These are phyloP conservation scores for Scedosporium minutisporum DNA, from an alignment of 2,329 filamentous ascomycete species.

Conservation along the genomic window DNA sequence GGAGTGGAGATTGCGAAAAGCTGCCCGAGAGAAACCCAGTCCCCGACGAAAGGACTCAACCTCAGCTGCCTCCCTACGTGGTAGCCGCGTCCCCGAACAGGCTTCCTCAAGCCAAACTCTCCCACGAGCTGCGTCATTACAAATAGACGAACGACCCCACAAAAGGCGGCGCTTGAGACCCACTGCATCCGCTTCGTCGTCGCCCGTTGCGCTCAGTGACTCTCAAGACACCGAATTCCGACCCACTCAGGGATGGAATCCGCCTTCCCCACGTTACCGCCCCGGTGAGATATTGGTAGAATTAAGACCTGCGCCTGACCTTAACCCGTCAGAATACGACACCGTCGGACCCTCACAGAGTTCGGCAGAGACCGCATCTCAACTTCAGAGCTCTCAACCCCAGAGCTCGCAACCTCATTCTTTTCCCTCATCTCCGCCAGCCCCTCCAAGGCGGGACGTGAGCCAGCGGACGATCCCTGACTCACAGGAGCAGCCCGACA, in stretches of 20 bases:
- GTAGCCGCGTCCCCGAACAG: background rate
- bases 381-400: conserved; percentile 25
- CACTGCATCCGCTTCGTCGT: conserved; percentile 17
- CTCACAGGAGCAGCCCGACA: conserved; percentile 24
- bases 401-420: conserved; percentile 8
- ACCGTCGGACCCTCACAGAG: conserved; percentile 21
- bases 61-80: conserved; percentile 5
- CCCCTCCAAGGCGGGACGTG: conserved; percentile 18
- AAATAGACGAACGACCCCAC: conserved; percentile 8
- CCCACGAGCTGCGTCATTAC: background rate
- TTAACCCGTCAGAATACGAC: conserved; percentile 25
- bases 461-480: conserved; percentile 32
- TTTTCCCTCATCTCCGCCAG: background rate
- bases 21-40: background rate
- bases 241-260: conserved; percentile 11
- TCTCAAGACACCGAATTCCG: conserved; percentile 15
- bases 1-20: conserved; percentile 23
- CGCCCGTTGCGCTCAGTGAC: conserved; percentile 14
- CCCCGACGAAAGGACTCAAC: background rate
- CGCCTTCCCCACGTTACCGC: conserved; percentile 7
- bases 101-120: conserved; percentile 2
- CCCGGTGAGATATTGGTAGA: conserved; percentile 17
- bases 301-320: conserved; percentile 19
- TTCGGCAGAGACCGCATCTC: conserved; percentile 18
- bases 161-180: conserved; percentile 15